Base-by-base conservation (phyloP, 1,139 yeast genomes). In the Geotrichum carabidarum region DNA sequence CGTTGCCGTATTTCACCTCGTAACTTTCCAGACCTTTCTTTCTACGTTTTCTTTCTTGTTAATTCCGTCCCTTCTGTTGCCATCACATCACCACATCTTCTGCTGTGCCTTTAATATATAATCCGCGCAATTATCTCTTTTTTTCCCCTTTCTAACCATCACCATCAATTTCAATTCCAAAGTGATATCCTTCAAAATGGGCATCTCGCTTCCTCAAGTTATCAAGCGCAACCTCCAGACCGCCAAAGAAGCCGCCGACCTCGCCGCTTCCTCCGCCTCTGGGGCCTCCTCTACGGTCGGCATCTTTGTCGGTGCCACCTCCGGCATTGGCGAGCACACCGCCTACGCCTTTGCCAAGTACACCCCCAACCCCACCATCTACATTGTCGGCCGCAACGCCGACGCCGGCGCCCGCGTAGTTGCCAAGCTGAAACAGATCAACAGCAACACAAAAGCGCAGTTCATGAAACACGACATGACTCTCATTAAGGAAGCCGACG, bases 231-330 rank as follows among this genome's bases (percentile, higher is more conserved):
- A 52, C 30, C 32, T 49, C 11, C 44, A 35, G 31, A 37, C 55
- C 15, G 50, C 55, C 6, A 31, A 35, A 14, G 54, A 44, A n/a
- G 15, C 22, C 7, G 41, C 48, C 12, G 22, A 18, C 31, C 42
- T 44, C 11, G 27, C 27, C 27, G 27, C 27, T 22, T 22, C 27
- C 5, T 3, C 27, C 5, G 27, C 27, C 27, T 35, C 53, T 2
- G 43, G 42, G 12, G 44, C 56, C 46, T 36, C n/a, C 32, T 38
- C 48, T 41, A 42, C 66, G 7, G 68, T 65, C 2, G 72, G 60
- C n/a, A 69, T 68, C 11, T 65, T 68, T 50, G 60, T 66, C 15
- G 72, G 72, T 9, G 71, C 63, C 6, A 68, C 71, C 11, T 56
- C 61, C 9, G 72, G 72, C 22, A 65, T 69, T 46, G 72, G 72